Evolutionary conservation across 2,329 filamentous ascomycete species (phyloP), one percentile per base, ranked within the genome.

Genomic region (Penicillium sp.): DNA sequence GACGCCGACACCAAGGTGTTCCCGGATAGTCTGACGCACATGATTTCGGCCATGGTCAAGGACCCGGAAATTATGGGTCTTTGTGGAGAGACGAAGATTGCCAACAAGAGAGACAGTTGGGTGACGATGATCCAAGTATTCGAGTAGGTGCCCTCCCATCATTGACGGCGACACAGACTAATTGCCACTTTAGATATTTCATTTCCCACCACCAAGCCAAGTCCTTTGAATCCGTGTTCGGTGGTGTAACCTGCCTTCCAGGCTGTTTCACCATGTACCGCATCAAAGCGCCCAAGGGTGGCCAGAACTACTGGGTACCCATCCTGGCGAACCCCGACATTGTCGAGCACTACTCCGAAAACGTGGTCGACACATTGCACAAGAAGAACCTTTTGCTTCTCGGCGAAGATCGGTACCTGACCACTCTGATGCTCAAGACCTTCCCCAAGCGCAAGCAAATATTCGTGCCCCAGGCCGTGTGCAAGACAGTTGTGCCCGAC

Each of bases 181-280:
- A 55, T 47, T 38, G 3, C n/a, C 5, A 37, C 10, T 15, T 4
- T 44, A 77, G 72, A 60, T 96, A 97, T 76, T 98, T 97, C 77
- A 93, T 98, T 73, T 97, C 93, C 2, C 93, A 98, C 71, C 95
- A 98, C 70, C 81, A 95, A 63, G 83, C 91, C 65, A 98, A 98
- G 74, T 90, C 92, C 3, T 98, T 98, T 73, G 93, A 98, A 72
- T 96, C 91, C 1, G 88, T 96, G 58, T 98, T 98, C 72, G 93
- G 93, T 74, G 93, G 93, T 87, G 93, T 98, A 53, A 98, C 93
- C 57, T 98, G 93, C 79, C 79, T 98, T 61, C 93, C 93, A 13
- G 93, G 93, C 57, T 98, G 93, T 78, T 98, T 98, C 84, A 96
- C 90, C 80, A 98, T 98, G 95, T 98, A 98, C 77, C 88, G 93